These are phyloP conservation scores for Lonicera japonica DNA, from an alignment of 129 eudicot species.

Conservation along the genomic window DNA sequence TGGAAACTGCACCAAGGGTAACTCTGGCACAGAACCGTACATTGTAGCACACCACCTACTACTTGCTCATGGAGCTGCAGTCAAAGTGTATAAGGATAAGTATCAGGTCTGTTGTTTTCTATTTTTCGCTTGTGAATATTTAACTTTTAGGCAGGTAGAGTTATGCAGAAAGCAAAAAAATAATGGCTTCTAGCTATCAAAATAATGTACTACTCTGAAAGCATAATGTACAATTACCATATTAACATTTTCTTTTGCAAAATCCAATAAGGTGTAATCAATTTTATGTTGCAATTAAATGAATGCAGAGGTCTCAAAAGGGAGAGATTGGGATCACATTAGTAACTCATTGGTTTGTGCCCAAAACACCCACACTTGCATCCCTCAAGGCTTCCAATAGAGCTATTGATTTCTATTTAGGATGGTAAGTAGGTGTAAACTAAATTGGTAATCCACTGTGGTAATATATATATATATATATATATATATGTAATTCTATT, in stretches of 20 bases:
- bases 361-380: slow-evolving; percentile 24
- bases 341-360: slow-evolving; percentile 51
- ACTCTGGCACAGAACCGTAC: slow-evolving; percentile 67
- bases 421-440: slow-evolving; percentile 32
- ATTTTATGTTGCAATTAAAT: neutral
- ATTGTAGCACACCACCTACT: slow-evolving; percentile 53
- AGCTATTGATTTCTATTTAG: slow-evolving; percentile 48
- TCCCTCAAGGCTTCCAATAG: slow-evolving; percentile 42
- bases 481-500: no score
- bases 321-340: slow-evolving; percentile 59
- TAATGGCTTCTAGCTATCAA: neutral
- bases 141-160: neutral
- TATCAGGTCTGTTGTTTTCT: slow-evolving; percentile 30
- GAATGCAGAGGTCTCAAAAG: slow-evolving; percentile 43
- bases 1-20: slow-evolving; percentile 37
- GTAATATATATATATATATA: no score
- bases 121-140: neutral
- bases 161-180: neutral
- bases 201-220: no score
- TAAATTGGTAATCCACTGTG: no score
- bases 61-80: slow-evolving; percentile 61
- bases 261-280: neutral
- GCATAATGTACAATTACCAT: no score
- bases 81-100: slow-evolving; percentile 36
- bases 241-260: neutral